Conservation (phyloP, 208 protist species). For the Leishmania aethiopica region DNA sequence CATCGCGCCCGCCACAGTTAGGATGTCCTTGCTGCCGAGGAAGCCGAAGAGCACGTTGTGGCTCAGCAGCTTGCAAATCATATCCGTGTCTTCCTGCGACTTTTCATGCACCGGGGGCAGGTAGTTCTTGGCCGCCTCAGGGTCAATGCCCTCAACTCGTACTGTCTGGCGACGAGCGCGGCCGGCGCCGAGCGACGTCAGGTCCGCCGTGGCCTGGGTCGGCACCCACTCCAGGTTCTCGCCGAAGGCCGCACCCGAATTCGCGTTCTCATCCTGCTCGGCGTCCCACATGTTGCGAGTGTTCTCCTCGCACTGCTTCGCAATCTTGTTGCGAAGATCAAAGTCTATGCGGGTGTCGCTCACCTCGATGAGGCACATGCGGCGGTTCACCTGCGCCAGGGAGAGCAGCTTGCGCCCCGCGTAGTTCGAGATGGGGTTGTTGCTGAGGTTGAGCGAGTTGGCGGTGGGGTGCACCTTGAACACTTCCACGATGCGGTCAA, state of each 20-base stretch:
- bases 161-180: constrained; percentile 82
- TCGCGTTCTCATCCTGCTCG: constrained; percentile 25
- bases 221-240: constrained; percentile 74
- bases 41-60: constrained; percentile 91
- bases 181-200: constrained; percentile 75
- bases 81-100: constrained; percentile 68
- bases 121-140: constrained; percentile 86
- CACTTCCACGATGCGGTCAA: constrained; percentile 87
- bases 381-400: constrained; percentile 74
- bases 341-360: constrained; percentile 88
- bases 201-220: constrained; percentile 55
- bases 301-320: constrained; percentile 88
- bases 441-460: constrained; percentile 81
- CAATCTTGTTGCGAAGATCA: constrained; percentile 79
- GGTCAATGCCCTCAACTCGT: constrained; percentile 75
- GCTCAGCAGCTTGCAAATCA: constrained; percentile 80
- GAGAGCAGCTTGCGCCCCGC: constrained; percentile 86
- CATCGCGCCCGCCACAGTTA: constrained; percentile 80
- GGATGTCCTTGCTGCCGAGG: constrained; percentile 70
- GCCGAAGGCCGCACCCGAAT: constrained; percentile 54
- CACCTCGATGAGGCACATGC: constrained; percentile 82
- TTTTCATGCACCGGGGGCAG: constrained; percentile 76
- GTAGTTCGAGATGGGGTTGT: constrained; percentile 92
- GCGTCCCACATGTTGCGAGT: constrained; percentile 71
- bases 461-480: constrained; percentile 77